Conservation (phyloP, 345 rosid species). For the Erodium maritimum region DNA sequence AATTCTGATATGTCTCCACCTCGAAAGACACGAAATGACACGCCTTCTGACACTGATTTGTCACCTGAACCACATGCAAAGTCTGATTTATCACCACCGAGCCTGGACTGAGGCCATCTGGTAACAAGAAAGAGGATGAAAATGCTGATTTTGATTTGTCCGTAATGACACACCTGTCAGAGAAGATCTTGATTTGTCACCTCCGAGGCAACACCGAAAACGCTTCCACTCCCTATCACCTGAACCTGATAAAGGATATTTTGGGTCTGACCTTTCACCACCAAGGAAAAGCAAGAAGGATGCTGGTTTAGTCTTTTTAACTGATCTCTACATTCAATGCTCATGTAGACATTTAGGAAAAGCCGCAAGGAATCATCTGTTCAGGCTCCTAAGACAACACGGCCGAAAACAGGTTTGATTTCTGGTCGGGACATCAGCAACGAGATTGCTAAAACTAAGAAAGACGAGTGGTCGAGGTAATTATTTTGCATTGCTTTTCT, state of each 20-base stretch:
- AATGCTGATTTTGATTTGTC: too few species aligned
- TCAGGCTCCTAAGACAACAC: slow-evolving; percentile 17
- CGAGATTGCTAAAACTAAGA: slow-evolving; percentile 50
- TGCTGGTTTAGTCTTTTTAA: not conserved
- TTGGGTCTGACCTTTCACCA: too few species aligned
- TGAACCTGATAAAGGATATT: too few species aligned
- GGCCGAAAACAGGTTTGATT: slow-evolving; percentile 53
- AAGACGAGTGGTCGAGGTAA: slow-evolving; percentile 52
- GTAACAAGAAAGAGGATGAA: not conserved
- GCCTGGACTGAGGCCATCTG: slow-evolving; percentile 14
- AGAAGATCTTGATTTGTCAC: slow-evolving; percentile 33
- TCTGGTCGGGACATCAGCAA: slow-evolving; percentile 48
- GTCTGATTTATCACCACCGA: slow-evolving; percentile 47
- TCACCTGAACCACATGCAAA: slow-evolving; percentile 60
- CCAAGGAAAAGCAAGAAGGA: slow-evolving; percentile 29
- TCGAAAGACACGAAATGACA: too few species aligned
- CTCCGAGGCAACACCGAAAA: slow-evolving; percentile 15
- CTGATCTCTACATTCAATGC: too few species aligned
- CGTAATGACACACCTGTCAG: slow-evolving; percentile 7
- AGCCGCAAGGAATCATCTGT: too few species aligned
- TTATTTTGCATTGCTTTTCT: slow-evolving; percentile 2
- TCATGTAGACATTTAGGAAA: too few species aligned
- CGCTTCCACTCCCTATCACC: not conserved
- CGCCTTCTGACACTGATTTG: slow-evolving; percentile 31
- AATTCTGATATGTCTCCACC: slow-evolving; percentile 46